A percentile compares a stretch with the other conserved stretches of the same genome.
phyloP scores from a whole-genome alignment of 108 stramenopile genomes.

The Fragilaria radians region DNA sequence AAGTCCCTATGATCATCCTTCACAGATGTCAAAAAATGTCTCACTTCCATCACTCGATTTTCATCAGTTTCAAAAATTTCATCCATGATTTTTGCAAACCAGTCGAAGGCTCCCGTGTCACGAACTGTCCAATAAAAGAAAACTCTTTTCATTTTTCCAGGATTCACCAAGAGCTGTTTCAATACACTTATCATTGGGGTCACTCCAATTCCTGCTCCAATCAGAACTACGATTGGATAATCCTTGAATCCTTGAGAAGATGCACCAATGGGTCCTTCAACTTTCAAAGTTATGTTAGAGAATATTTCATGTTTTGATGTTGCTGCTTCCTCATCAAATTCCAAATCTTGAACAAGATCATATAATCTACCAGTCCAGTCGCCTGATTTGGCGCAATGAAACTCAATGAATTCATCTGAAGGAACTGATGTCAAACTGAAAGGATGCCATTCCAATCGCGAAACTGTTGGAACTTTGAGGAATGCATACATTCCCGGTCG shows the following conservation, averaged over 20 bases:
- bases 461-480: slow-evolving; percentile 8
- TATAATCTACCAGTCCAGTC: slow-evolving; percentile 9
- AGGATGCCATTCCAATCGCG: slow-evolving; percentile 15
- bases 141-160: slow-evolving; percentile 9
- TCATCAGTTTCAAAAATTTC: slow-evolving; percentile 11
- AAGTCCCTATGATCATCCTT: slow-evolving; percentile 19
- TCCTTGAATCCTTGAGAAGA: slow-evolving; percentile 15
- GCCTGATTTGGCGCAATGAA: slow-evolving; percentile 4
- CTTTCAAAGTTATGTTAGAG: slow-evolving; percentile 5
- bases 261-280: slow-evolving; percentile 20
- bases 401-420: slow-evolving; percentile 11
- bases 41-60: slow-evolving; percentile 7
- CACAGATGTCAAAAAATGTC: slow-evolving; percentile 15
- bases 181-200: slow-evolving; percentile 26
- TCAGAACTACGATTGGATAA: slow-evolving; percentile 23
- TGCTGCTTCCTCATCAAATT: not conserved
- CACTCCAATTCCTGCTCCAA: slow-evolving; percentile 36
- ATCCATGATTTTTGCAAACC: slow-evolving; percentile 17
- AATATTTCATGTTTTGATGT: not conserved
- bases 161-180: slow-evolving; percentile 4
- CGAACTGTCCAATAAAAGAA: slow-evolving; percentile 18
- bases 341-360: slow-evolving; percentile 2
- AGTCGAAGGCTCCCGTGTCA: slow-evolving; percentile 6
- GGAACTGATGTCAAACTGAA: slow-evolving; percentile 16
- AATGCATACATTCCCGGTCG: slow-evolving; percentile 16